Base-by-base conservation (phyloP, 192 early-diverging fungal species). In the Mortierella claussenii region DNA sequence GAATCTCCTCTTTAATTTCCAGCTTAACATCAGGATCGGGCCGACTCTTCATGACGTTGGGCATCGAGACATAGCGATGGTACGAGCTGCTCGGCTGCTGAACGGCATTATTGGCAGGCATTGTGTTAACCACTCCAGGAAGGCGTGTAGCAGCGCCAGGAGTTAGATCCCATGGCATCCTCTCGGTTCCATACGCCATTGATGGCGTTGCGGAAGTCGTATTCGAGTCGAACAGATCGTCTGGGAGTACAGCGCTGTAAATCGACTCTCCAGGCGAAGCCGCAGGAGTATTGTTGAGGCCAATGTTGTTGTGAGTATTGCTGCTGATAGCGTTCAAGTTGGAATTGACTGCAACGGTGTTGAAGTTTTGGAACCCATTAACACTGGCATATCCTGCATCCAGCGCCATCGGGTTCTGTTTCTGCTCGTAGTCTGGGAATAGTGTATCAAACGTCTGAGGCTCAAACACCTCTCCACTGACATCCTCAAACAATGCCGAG, bases 401-500 rank as follows among this genome's bases (percentile, higher is more conserved):
- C 43, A 67, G 8, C 21, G 71, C 28, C 4, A 55, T 5, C 1
- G 71, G 73, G 27, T 55, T 67, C 58, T 67, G 73, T 43, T 67
- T 67, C 33, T 76, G 63, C 6, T 76, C 73, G 26, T 40, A 61
- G 40, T 69, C 68, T 12, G 73, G 65, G 59, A 76, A 76, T 21
- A 67, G 37, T n/a, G 73, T 67, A 7, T 51, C 47, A 31, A 69
- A 70, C 4, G 58, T 36, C 27, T 79, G 61, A 44, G 78, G 58
- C 31, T 70, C 57, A 61, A 61, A 79, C 46, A 69, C 46, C 52
- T 79, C 63, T 60, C 78, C 78, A 70, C 68, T 66, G 33, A 69
- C 67, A 56, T 79, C 68, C 32, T 69, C 66, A 53, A 61, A 70
- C 2, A 79, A 53, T 4, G 61, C 55, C 33, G 78, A 64, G 48